Evolutionary conservation across 2,329 filamentous ascomycete species (phyloP).

Genomic region (Alternaria burnsii): DNA sequence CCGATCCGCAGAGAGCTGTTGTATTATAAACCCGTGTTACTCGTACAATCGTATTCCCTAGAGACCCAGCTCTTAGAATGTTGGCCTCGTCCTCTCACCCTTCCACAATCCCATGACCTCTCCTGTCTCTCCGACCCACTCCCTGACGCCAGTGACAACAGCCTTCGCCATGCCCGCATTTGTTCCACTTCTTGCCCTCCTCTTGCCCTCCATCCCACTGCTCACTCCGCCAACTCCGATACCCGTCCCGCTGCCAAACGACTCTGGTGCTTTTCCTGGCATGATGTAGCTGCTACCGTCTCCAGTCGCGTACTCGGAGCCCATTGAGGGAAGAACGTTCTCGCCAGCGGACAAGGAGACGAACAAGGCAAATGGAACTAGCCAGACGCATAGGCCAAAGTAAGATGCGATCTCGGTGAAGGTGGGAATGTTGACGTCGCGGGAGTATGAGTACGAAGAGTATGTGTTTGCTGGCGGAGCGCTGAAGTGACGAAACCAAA

Average conservation of each 20-base stretch:
- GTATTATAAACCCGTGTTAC: conserved; percentile 9
- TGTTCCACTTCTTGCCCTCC: conserved; percentile 60
- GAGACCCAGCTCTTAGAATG: conserved; percentile 31
- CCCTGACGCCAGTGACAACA: conserved; percentile 67
- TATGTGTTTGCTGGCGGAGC: conserved; percentile 63
- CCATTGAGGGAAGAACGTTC: conserved; percentile 93
- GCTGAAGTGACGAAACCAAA: conserved; percentile 96
- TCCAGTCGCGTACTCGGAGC: conserved; percentile 74
- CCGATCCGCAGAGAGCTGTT: not conserved
- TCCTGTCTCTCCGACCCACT: conserved; percentile 70
- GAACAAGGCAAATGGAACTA: conserved; percentile 94
- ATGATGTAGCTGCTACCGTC: conserved; percentile 61
- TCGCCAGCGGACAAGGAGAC: conserved; percentile 93
- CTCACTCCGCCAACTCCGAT: conserved; percentile 41
- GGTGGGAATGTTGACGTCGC: conserved; percentile 72
- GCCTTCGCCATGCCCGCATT: conserved; percentile 64
- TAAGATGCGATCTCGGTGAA: conserved; percentile 97
- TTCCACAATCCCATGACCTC: conserved; percentile 70
- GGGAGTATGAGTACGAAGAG: conserved; percentile 65
- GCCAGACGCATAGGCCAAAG: conserved; percentile 95
- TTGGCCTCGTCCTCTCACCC: conserved; percentile 63
- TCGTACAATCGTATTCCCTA: conserved; percentile 21
- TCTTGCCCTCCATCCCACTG: conserved; percentile 37
- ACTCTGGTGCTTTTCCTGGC: conserved; percentile 51
- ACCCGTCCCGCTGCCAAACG: conserved; percentile 31